Conservation (phyloP, 768 basidiomycete genomes). For the Naganishia vaughanmartiniae region DNA sequence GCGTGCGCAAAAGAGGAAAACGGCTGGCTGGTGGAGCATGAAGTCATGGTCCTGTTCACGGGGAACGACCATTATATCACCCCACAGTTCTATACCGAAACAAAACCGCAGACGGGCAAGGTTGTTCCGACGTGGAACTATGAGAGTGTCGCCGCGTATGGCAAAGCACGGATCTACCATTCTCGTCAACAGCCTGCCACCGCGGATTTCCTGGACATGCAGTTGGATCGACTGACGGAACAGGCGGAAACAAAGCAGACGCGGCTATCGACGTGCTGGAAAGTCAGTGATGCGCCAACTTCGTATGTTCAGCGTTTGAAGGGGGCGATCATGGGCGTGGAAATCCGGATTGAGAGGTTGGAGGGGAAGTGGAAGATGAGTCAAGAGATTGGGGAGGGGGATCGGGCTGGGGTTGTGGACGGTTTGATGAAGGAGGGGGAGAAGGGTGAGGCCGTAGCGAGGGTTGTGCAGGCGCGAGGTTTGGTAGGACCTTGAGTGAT, state of each 20-base stretch:
- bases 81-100: slow-evolving; percentile 46
- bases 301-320: slow-evolving; percentile 46
- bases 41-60: slow-evolving; percentile 50
- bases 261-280: slow-evolving; percentile 34
- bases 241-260: neutral
- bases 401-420: slow-evolving; percentile 48
- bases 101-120: slow-evolving; percentile 49
- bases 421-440: slow-evolving; percentile 41
- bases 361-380: slow-evolving; percentile 50
- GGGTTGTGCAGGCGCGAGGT: slow-evolving; percentile 13
- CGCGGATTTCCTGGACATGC: slow-evolving; percentile 38
- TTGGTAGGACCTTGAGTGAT: too few relatives aligned
- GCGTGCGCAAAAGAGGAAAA: slow-evolving; percentile 12
- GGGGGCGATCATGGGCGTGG: slow-evolving; percentile 48
- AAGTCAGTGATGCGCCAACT: slow-evolving; percentile 45
- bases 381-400: slow-evolving; percentile 44
- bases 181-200: slow-evolving; percentile 23
- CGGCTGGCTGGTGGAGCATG: slow-evolving; percentile 32
- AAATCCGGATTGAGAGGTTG: slow-evolving; percentile 45
- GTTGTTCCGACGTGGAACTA: slow-evolving; percentile 53
- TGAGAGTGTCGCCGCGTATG: slow-evolving; percentile 50
- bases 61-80: slow-evolving; percentile 47
- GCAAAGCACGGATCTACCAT: slow-evolving; percentile 39
- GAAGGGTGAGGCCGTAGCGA: slow-evolving; percentile 35
- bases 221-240: slow-evolving; percentile 43